Evolutionary conservation across 768 basidiomycete genomes (phyloP).

Genomic region (Kwoniella mangroviensis): DNA sequence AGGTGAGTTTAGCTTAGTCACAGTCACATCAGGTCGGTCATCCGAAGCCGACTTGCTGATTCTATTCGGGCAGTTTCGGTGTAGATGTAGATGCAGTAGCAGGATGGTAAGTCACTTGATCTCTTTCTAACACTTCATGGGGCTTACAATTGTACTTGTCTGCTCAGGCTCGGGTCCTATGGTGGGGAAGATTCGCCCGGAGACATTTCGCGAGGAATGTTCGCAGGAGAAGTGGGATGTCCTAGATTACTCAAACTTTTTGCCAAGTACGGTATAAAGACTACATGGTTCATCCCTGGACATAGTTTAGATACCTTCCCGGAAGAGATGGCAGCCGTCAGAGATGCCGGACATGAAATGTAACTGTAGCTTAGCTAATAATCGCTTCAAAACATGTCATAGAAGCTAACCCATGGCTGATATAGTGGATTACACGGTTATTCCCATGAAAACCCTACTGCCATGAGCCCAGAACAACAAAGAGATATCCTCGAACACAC

Average conservation of each 20-base stretch:
- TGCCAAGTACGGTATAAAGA: constrained; percentile 69
- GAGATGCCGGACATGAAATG: constrained; percentile 77
- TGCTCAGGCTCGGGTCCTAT: constrained; percentile 72
- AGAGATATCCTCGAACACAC: constrained; percentile 73
- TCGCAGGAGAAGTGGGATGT: constrained; percentile 74
- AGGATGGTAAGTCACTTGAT: constrained; percentile 64
- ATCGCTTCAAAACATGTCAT: too few relatives aligned
- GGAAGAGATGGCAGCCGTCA: constrained; percentile 69
- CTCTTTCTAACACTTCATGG: background rate
- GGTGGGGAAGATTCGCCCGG: constrained; percentile 74
- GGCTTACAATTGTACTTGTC: background rate
- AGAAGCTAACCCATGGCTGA: background rate
- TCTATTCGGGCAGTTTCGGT: constrained; percentile 56
- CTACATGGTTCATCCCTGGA: constrained; percentile 80
- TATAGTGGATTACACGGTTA: constrained; percentile 68
- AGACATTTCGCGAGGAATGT: constrained; percentile 75
- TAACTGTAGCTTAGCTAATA: constrained; percentile 15
- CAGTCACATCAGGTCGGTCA: background rate
- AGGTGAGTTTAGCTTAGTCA: constrained; percentile 5
- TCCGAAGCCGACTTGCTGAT: background rate
- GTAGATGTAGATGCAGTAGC: constrained; percentile 79
- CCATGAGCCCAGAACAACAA: constrained; percentile 70
- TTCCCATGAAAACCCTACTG: constrained; percentile 72
- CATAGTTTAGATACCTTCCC: constrained; percentile 79
- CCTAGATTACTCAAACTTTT: constrained; percentile 73